Base-by-base conservation (phyloP, 192 early-diverging fungal genomes). In the Linnemannia schmuckeri region DNA sequence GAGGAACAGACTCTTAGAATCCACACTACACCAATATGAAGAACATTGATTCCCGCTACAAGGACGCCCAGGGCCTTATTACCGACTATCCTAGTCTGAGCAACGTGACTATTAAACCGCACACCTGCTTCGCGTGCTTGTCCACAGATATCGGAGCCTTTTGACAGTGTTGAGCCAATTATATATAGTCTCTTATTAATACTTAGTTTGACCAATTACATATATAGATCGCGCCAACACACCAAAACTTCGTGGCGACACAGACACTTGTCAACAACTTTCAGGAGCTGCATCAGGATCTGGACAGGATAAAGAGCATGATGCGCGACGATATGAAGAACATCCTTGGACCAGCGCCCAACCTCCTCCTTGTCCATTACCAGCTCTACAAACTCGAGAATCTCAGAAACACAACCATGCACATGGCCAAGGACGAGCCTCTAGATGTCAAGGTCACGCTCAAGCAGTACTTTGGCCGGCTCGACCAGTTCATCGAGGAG, bases 231-330 rank as follows among this genome's bases (percentile, higher is more conserved):
- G 98, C 98, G 3, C 91, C 93, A 74, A 94, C 97, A 3, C 97
- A 99, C 91, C 95, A 96, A 83, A 99, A 99, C 89, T 99, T 99
- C 92, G 93, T 94, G 17, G 93, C 95, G 3, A 96, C 97, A 0
- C 94, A 98, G 87, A 92, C 93, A 63, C 94, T 97, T 69, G 95
- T 98, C 49, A 93, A 94, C 79, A 94, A 95, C 78, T 98, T 99
- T 74, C 95, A 96, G 88, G 93, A 94, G 76, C 91, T 99, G 70
- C 96, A 97, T 87, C 89, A 94, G 74, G 94, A 96, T 80, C 91
- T 98, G 55, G 92, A 93, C 22, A 89, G 93, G 33, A 93, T 97
- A 22, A 91, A 93, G 57, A 78, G 85, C 69, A 90, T 97, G 87
- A 91, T 99, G 81, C 85, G 86, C 3, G 93, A 96, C 33, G 95